Conservation (phyloP, 495 filamentous ascomycete species). For the Xylaria curta region DNA sequence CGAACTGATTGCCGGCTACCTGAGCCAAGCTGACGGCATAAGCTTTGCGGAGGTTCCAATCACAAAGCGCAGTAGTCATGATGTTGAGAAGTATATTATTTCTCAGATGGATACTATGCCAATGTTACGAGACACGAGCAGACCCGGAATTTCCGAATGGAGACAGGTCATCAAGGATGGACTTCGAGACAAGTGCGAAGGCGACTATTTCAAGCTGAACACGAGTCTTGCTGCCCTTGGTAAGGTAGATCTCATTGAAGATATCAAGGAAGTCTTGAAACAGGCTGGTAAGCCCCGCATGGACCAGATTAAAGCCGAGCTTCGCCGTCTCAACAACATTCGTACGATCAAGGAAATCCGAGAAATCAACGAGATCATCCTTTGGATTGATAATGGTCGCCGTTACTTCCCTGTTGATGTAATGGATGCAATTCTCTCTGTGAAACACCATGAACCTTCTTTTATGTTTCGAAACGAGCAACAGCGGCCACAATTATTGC, state of each 20-base stretch:
- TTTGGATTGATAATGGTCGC: constrained; percentile 46
- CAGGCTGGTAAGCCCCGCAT: constrained; percentile 45
- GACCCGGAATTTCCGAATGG: constrained; percentile 41
- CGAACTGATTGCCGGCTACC: constrained; percentile 24
- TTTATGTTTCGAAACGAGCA: background rate
- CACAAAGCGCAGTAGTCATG: constrained; percentile 35
- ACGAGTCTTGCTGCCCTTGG: constrained; percentile 46
- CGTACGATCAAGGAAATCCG: constrained; percentile 46
- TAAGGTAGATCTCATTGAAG: constrained; percentile 46
- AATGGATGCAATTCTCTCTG: constrained; percentile 38
- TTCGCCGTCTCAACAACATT: constrained; percentile 44
- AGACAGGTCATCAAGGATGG: constrained; percentile 40
- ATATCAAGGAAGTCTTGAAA: constrained; percentile 45
- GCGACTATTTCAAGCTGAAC: constrained; percentile 48
- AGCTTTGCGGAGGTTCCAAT: constrained; percentile 34
- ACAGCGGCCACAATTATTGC: background rate
- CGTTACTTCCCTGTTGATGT: constrained; percentile 33
- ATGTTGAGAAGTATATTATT: constrained; percentile 46
- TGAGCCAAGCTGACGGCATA: constrained; percentile 21
- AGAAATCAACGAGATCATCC: constrained; percentile 51
- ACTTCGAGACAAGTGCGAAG: constrained; percentile 41
- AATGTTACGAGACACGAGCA: constrained; percentile 33
- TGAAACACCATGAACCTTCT: constrained; percentile 30
- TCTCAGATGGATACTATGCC: constrained; percentile 40
- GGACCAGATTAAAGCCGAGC: constrained; percentile 45